Base-by-base conservation (phyloP, 345 rosid species). In the Bruguiera parviflora region DNA sequence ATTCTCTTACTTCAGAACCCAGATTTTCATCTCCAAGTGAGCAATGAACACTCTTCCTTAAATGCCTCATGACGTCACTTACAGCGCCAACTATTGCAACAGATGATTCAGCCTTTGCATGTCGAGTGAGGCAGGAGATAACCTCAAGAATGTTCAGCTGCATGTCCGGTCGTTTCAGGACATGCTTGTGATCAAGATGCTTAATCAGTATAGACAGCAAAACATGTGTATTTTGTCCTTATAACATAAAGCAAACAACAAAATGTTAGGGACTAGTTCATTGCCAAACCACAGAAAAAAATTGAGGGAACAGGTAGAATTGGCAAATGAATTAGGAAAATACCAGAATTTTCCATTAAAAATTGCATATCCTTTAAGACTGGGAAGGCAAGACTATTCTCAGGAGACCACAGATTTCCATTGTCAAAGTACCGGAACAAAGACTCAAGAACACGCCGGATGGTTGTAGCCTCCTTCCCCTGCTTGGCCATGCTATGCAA, bases 171-270 rank as follows among this genome's bases (percentile, higher is more conserved):
- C 86, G 79, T 78, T 92, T 90, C 33, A 92, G 87, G 80, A 90
- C 88, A 75, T 81, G 90, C 83, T 89, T 90, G 79, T 92, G 94
- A 80, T 92, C 99, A 58, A 95, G 98, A 79, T 95, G 99, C 81
- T 92, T 95, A 71, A 95, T 80, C 84, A 95, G 78, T 78, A 83
- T 84, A 58, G 96, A 92, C 49, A 95, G 84, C 79, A 95, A 60
- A 82, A 86, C 86, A 80, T 95, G 99, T 58, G 92, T 82, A 80
- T 86, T 86, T 68, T 86, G 96, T 70, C 98, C 98, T 94, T 70
- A 69, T 57, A 61, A 77, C 55, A 55, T 24, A 21, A 73, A 46
- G 27, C 72, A 68, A 64, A 46, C n/a, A 76, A 64, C 15, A 24
- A 55, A 55, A 21, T 7, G 27, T n/a, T 55, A 55, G 27, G 27